These are phyloP conservation scores for Zasmidium citrigriseum DNA, from an alignment of 2,329 filamentous ascomycete genomes.

Conservation along the genomic window DNA sequence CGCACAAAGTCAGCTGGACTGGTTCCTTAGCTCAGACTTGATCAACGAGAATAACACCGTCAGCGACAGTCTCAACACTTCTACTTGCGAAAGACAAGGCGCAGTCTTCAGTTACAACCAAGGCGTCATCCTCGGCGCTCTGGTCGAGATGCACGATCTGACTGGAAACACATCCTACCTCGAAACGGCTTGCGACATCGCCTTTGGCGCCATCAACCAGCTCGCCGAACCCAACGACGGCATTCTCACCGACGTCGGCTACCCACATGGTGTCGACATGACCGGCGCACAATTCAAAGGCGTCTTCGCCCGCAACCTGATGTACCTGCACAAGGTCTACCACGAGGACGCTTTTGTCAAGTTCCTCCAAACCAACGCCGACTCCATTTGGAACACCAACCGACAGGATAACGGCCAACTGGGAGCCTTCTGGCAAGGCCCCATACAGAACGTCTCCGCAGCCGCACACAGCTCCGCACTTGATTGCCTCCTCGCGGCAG, in stretches of 20 bases:
- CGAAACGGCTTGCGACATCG: constrained; percentile 36
- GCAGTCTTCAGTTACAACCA: constrained; percentile 59
- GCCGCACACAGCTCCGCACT: constrained; percentile 66
- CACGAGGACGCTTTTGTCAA: constrained; percentile 51
- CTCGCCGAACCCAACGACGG: constrained; percentile 37
- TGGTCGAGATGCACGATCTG: constrained; percentile 54
- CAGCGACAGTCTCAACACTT: constrained; percentile 53
- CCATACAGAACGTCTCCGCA: constrained; percentile 53
- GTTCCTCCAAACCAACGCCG: constrained; percentile 62
- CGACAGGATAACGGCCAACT: constrained; percentile 50
- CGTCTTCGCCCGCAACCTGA: constrained; percentile 67
- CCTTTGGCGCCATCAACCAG: constrained; percentile 38
- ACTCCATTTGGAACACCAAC: constrained; percentile 63
- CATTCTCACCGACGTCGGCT: constrained; percentile 39
- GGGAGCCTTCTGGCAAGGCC: constrained; percentile 65
- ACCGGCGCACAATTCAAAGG: constrained; percentile 64
- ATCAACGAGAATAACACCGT: constrained; percentile 51
- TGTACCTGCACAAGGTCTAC: constrained; percentile 54
- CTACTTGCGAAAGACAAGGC: constrained; percentile 46
- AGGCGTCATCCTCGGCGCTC: constrained; percentile 60
- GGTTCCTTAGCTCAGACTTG: constrained; percentile 52
- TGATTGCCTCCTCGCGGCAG: constrained; percentile 59
- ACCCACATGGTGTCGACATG: constrained; percentile 29
- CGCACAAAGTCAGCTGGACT: constrained; percentile 51
- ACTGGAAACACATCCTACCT: constrained; percentile 37